Evolutionary conservation across 148 eudicot species (phyloP).

Genomic region (Vaccinium darrowii): DNA sequence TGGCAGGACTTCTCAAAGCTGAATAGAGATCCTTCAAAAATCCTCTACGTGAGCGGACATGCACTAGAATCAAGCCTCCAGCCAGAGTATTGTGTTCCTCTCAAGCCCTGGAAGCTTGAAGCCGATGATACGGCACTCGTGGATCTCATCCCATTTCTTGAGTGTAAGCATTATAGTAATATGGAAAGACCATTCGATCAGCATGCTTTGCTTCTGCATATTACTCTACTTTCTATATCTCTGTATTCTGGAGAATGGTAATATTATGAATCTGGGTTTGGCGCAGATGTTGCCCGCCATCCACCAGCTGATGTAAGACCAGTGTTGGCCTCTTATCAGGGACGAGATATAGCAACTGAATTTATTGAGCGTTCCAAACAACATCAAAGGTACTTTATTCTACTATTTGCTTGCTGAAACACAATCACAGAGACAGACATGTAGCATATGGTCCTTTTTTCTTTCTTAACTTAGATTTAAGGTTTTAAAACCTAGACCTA

Average conservation of each 20-base stretch:
- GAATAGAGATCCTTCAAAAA: conserved; percentile 71
- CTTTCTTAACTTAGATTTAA: too few species aligned
- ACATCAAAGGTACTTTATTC: conserved; percentile 50
- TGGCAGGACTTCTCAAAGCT: conserved; percentile 83
- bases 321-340: conserved; percentile 80
- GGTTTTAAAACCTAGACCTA: background rate
- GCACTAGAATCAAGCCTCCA: conserved; percentile 77
- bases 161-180: conserved; percentile 46
- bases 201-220: background rate
- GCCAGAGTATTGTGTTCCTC: conserved; percentile 63
- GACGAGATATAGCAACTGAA: conserved; percentile 74
- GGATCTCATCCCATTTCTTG: conserved; percentile 93
- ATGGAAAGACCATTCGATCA: background rate
- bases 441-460: too few species aligned
- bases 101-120: conserved; percentile 83
- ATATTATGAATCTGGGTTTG: conserved; percentile 7
- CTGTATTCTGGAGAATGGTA: background rate
- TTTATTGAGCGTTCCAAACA: conserved; percentile 82
- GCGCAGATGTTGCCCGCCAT: conserved; percentile 68
- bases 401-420: background rate
- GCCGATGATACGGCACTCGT: conserved; percentile 66
- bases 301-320: conserved; percentile 69
- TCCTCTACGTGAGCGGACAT: conserved; percentile 76
- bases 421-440: background rate
- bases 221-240: background rate